Conservation (phyloP, 2,329 filamentous ascomycete species). For the Cladophialophora chaetospira region DNA sequence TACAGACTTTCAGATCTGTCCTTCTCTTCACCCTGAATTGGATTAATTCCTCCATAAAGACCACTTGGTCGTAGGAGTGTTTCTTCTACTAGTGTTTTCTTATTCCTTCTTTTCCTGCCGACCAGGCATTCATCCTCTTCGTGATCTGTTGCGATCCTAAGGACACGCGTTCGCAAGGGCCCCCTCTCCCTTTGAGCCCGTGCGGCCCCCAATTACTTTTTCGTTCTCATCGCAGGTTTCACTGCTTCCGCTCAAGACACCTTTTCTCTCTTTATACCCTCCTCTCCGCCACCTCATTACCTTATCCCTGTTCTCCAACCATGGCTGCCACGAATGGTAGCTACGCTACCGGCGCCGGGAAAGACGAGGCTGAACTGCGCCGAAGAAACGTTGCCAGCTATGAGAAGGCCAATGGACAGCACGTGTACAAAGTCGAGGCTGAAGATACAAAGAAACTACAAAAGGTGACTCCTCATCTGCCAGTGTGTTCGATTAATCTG, state of each 20-base stretch:
- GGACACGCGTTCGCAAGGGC: constrained; percentile 1
- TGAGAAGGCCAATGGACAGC: constrained; percentile 35
- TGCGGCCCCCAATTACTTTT: constrained; percentile 7
- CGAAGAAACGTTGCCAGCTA: constrained; percentile 45
- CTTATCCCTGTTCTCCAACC: neutral
- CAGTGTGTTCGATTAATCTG: neutral
- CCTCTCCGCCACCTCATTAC: neutral
- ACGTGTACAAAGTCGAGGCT: constrained; percentile 33
- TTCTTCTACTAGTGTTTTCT: constrained; percentile 13
- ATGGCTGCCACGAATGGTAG: constrained; percentile 24
- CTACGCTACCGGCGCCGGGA: constrained; percentile 34
- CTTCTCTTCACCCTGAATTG: constrained; percentile 8
- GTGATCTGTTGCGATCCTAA: neutral
- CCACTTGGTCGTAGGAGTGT: constrained; percentile 11
- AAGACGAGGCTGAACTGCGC: constrained; percentile 42
- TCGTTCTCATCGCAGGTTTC: constrained; percentile 10
- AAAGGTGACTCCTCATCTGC: constrained; percentile 36
- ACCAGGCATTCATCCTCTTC: neutral
- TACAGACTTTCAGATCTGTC: constrained; percentile 6
- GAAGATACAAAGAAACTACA: constrained; percentile 41
- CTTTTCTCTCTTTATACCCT: neutral
- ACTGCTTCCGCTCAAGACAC: constrained; percentile 10
- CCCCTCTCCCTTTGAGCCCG: neutral
- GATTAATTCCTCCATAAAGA: constrained; percentile 17
- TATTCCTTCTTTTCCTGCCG: constrained; percentile 12